A percentile compares a stretch with the other conserved stretches of the same genome.
Conservation (phyloP, 768 basidiomycete genomes). For the Pleurotus cornucopiae region DNA sequence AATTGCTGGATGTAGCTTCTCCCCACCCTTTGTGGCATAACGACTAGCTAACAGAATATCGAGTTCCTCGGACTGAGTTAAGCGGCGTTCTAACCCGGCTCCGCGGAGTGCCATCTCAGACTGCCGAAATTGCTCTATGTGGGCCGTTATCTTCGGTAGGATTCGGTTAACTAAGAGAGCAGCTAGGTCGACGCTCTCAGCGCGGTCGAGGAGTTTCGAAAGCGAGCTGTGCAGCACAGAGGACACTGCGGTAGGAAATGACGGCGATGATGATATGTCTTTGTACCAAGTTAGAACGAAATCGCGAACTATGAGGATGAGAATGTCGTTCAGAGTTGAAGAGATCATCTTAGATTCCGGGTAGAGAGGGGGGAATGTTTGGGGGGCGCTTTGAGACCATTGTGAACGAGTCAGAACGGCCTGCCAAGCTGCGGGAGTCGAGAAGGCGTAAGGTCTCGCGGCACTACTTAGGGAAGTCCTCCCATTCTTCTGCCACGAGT, state of each 20-base stretch:
- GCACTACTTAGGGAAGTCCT: conserved; percentile 44
- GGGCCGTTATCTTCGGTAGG: conserved; percentile 83
- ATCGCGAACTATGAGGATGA: conserved; percentile 78
- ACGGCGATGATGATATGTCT: conserved; percentile 77
- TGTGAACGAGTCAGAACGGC: conserved; percentile 84
- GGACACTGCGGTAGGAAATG: conserved; percentile 86
- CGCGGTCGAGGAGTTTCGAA: conserved; percentile 51
- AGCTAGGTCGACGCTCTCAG: conserved; percentile 62
- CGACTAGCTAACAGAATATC: conserved; percentile 82
- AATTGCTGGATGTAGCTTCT: conserved; percentile 79
- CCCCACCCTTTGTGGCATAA: conserved; percentile 63
- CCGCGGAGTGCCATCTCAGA: conserved; percentile 86
- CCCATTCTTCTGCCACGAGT: conserved; percentile 31
- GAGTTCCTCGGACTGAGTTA: conserved; percentile 88
- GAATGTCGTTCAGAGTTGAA: conserved; percentile 71
- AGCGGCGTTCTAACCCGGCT: conserved; percentile 71
- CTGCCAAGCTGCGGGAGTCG: conserved; percentile 93
- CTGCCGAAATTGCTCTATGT: conserved; percentile 86
- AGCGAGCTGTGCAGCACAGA: conserved; percentile 64
- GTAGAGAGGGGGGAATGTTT: conserved; percentile 62
- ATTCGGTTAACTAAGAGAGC: conserved; percentile 78
- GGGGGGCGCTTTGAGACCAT: conserved; percentile 76
- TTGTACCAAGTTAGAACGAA: conserved; percentile 91
- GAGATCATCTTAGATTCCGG: conserved; percentile 65
- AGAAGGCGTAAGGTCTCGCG: conserved; percentile 78